Evolutionary conservation across 1,284 basidiomycete genomes (phyloP).

Genomic region (Naganishia sp.): DNA sequence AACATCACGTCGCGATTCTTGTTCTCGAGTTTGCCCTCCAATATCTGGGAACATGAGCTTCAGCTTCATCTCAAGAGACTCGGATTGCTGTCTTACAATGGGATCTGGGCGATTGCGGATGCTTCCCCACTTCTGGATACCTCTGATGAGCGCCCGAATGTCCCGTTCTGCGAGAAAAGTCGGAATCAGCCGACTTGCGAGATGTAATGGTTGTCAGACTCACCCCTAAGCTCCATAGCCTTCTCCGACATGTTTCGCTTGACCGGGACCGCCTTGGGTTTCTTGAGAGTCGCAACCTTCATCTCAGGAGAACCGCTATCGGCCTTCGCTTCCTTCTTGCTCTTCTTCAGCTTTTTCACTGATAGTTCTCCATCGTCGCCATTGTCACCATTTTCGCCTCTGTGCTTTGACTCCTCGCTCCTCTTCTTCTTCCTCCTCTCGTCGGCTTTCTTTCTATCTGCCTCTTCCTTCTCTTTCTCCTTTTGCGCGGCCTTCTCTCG

Average conservation of each 20-base stretch:
- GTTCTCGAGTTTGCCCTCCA: constrained; percentile 87
- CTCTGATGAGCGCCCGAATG: constrained; percentile 90
- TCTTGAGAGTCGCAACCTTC: constrained; percentile 44
- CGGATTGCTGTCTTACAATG: constrained; percentile 65
- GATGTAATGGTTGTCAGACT: constrained; percentile 31
- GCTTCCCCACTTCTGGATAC: constrained; percentile 96
- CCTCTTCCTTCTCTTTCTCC: constrained; percentile 58
- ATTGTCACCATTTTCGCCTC: constrained; percentile 9
- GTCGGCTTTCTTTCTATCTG: constrained; percentile 58
- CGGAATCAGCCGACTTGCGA: background rate
- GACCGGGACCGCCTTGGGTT: constrained; percentile 41
- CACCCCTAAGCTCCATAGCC: constrained; percentile 84
- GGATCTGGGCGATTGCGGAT: constrained; percentile 90
- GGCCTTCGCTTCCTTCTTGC: constrained; percentile 61
- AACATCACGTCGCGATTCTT: constrained; percentile 93
- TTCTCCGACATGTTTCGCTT: constrained; percentile 78
- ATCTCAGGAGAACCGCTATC: constrained; percentile 60
- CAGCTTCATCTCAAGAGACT: constrained; percentile 34
- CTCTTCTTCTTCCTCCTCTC: constrained; percentile 60
- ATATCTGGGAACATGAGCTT: constrained; percentile 61
- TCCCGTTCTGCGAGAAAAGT: constrained; percentile 68
- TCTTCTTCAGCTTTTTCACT: constrained; percentile 66
- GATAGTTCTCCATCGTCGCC: constrained; percentile 87
- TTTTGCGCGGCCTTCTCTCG: constrained; percentile 82
- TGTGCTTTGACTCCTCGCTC: constrained; percentile 11